Percentiles rank a stretch among this genome's conserved stretches.
Conservation (phyloP, 441 rosid species). For the Pelargonium exstipulatum region DNA sequence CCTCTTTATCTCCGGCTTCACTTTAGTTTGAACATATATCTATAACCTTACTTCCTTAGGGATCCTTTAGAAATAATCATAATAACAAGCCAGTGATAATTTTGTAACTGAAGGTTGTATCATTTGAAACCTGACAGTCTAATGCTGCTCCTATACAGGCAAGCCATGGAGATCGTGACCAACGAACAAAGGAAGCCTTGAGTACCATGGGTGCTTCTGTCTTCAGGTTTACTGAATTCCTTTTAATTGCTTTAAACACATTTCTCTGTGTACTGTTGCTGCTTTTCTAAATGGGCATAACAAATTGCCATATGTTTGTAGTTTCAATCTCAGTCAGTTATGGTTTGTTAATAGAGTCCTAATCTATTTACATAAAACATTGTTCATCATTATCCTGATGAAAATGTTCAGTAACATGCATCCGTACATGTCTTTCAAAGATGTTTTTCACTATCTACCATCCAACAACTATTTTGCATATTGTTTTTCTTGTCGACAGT, state of each 20-base stretch:
- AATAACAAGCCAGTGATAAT: neutral
- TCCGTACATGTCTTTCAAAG: neutral
- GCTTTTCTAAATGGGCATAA: neutral
- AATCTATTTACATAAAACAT: neutral
- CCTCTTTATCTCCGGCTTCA: neutral
- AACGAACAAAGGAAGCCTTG: conserved; percentile 52
- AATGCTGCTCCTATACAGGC: conserved; percentile 36
- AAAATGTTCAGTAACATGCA: neutral
- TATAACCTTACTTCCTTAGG: neutral
- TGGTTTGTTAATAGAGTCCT: neutral
- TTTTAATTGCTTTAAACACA: neutral
- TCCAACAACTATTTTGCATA: neutral
- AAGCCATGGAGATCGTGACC: conserved; percentile 49
- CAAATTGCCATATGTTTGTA: neutral
- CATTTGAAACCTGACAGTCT: neutral
- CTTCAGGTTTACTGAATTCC: conserved; percentile 43
- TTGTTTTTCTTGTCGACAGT: conserved; percentile 31
- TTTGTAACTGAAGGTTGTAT: neutral
- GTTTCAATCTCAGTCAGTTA: neutral
- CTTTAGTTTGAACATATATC: neutral
- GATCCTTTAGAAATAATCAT: neutral
- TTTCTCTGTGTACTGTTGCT: neutral
- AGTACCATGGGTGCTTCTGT: conserved; percentile 77
- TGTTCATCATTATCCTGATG: neutral
- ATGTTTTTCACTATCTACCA: neutral